Evolutionary conservation across 75 land plant species (phyloP).

Genomic region (Gnetum montanum): DNA sequence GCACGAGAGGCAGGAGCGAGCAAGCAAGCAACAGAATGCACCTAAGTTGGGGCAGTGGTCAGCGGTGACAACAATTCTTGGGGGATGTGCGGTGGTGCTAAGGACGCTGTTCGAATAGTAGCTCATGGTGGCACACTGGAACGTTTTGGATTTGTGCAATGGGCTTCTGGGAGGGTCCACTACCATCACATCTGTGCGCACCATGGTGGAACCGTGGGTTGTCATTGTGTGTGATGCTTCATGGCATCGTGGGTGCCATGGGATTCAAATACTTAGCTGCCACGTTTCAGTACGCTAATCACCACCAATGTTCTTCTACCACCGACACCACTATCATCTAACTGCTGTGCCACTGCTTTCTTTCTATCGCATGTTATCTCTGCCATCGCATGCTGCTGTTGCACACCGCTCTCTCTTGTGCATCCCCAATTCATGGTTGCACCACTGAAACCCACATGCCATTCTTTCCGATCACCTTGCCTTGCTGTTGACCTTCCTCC

Average conservation of each 20-base stretch:
- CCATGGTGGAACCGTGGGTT: slow-evolving; percentile 84
- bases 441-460: no score
- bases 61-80: slow-evolving; percentile 78
- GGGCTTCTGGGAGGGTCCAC: slow-evolving; percentile 83
- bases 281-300: background rate
- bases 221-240: slow-evolving; percentile 68
- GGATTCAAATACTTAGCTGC: slow-evolving; percentile 47
- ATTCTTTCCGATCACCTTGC: no score
- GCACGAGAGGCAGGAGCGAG: no score
- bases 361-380: no score
- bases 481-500: no score
- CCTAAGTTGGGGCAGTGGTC: slow-evolving; percentile 94
- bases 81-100: slow-evolving; percentile 53
- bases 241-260: slow-evolving; percentile 63
- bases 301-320: no score
- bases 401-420: no score
- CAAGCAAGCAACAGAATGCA: no score
- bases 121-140: slow-evolving; percentile 64
- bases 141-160: slow-evolving; percentile 78
- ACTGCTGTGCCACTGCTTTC: no score
- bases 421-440: no score
- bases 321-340: no score
- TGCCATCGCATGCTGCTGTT: no score
- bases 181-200: slow-evolving; percentile 69
- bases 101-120: slow-evolving; percentile 56